phyloP scores from a whole-genome alignment of 73 alveolate species.

The Uronychia setigera region DNA sequence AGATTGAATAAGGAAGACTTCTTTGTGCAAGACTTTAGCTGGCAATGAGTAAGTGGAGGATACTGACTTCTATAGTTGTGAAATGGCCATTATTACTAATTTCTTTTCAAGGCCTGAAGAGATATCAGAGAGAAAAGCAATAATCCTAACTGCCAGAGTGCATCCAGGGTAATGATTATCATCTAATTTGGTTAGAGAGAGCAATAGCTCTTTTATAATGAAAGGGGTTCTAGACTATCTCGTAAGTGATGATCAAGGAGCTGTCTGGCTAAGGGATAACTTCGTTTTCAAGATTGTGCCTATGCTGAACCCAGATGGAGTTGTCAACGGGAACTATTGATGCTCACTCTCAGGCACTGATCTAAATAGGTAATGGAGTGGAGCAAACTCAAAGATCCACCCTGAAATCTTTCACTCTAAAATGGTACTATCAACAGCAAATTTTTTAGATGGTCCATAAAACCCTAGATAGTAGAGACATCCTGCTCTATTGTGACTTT shows the following conservation, averaged over 20 bases:
- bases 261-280: conserved; percentile 69
- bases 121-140: conserved; percentile 73
- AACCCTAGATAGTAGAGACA: conserved; percentile 72
- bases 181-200: conserved; percentile 28
- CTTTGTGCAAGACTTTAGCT: conserved; percentile 50
- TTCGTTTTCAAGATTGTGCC: conserved; percentile 84
- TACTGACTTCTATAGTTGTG: not conserved
- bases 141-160: conserved; percentile 80
- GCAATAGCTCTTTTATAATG: conserved; percentile 69
- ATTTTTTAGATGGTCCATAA: conserved; percentile 63
- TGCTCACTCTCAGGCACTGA: conserved; percentile 90
- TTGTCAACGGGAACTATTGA: conserved; percentile 90
- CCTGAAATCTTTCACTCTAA: conserved; percentile 80
- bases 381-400: conserved; percentile 77
- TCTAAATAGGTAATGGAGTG: conserved; percentile 87
- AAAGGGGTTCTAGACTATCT: conserved; percentile 76
- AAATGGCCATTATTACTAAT: conserved; percentile 49
- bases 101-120: conserved; percentile 62
- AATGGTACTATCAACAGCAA: too few relatives aligned
- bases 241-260: conserved; percentile 72
- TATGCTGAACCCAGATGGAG: conserved; percentile 97
- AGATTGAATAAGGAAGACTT: conserved; percentile 61
- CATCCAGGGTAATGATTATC: conserved; percentile 68
- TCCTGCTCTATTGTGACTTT: conserved; percentile 77
- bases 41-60: conserved; percentile 46